Evolutionary conservation across 495 filamentous ascomycete genomes (phyloP).

Genomic region (Hamigera avellanea): DNA sequence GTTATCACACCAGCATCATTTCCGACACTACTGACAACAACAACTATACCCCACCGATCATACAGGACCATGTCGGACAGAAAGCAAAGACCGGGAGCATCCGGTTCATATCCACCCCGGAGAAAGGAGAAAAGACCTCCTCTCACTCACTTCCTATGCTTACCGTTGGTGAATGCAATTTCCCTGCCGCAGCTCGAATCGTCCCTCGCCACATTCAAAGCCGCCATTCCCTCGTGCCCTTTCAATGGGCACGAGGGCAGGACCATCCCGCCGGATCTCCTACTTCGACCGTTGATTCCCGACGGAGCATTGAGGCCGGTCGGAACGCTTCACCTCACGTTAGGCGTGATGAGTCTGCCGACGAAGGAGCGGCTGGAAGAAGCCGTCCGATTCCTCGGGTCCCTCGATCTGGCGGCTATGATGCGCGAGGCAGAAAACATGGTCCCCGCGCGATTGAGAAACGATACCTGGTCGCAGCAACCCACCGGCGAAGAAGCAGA

Average conservation of each 20-base stretch:
- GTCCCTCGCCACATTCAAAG: constrained; percentile 48
- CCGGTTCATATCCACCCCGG: neutral
- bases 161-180: constrained; percentile 56
- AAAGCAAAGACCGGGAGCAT: constrained; percentile 3
- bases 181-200: constrained; percentile 53
- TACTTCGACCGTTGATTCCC: constrained; percentile 27
- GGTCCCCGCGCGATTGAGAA: neutral
- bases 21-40: neutral
- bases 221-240: constrained; percentile 33
- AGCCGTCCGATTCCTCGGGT: constrained; percentile 43
- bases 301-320: constrained; percentile 60
- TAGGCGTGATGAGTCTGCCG: constrained; percentile 76
- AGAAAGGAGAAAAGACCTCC: constrained; percentile 23
- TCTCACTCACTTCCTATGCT: constrained; percentile 82
- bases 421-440: constrained; percentile 23
- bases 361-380: constrained; percentile 41
- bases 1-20: neutral
- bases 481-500: too few relatives aligned
- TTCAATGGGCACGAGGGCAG: neutral
- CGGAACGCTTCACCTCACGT: constrained; percentile 72
- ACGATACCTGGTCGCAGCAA: too few relatives aligned
- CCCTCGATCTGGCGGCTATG: constrained; percentile 40
- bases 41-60: constrained; percentile 1
- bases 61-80: constrained; percentile 6
- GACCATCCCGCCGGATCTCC: constrained; percentile 8